phyloP scores from a whole-genome alignment of 345 rosid species.

The Hibiscus syriacus region DNA sequence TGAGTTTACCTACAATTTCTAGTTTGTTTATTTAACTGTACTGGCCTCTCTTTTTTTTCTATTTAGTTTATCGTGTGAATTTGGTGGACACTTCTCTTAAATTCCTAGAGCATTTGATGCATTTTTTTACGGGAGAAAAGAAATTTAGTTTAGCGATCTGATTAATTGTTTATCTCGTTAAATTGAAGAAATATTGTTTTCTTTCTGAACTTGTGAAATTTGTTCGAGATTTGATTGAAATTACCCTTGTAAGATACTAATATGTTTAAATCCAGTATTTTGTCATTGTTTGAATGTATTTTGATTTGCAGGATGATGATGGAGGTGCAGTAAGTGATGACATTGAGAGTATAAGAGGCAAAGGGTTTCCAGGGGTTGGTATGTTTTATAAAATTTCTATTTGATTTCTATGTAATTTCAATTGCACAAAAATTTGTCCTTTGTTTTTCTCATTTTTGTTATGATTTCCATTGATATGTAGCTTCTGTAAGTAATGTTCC shows the following conservation, averaged over 20 bases:
- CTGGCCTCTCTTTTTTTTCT: not conserved
- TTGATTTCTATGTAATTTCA: not conserved
- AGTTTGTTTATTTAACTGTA: not conserved
- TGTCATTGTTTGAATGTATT: not conserved
- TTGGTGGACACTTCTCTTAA: not conserved
- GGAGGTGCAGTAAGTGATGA: constrained; percentile 25
- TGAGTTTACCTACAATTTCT: not conserved
- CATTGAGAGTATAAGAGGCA: constrained; percentile 35
- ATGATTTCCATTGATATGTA: constrained; percentile 17
- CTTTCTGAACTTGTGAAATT: not conserved
- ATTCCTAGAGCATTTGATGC: not conserved
- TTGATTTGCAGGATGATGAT: constrained; percentile 31
- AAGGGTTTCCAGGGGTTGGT: constrained; percentile 23
- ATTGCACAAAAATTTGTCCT: not conserved
- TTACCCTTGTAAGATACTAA: not conserved
- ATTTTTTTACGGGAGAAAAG: not conserved
- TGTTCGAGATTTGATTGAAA: not conserved
- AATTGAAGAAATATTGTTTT: not conserved
- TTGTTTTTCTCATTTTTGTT: constrained; percentile 5
- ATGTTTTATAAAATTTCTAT: not conserved
- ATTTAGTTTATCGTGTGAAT: not conserved
- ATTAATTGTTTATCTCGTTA: not conserved
- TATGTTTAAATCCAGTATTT: not conserved
- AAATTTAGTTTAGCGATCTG: not conserved
- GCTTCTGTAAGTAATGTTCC: constrained; percentile 36